A percentile compares a stretch with the other conserved stretches of the same genome.
Evolutionary conservation across 2,329 filamentous ascomycete species (phyloP).

Genomic region (Coniella lustricola): DNA sequence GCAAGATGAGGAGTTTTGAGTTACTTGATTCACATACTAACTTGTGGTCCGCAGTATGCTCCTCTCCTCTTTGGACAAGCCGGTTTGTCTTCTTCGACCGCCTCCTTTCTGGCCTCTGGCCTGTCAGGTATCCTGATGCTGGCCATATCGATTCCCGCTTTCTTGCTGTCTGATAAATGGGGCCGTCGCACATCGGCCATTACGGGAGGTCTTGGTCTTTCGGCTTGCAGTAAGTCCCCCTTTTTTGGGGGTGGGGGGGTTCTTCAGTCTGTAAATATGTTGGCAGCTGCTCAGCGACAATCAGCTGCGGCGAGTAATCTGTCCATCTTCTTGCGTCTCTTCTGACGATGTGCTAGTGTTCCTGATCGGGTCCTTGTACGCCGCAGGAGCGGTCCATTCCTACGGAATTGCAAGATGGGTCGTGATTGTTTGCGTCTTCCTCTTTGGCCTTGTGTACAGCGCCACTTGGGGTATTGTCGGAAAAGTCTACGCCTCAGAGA

Average conservation of each 20-base stretch:
- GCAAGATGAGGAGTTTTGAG: no score
- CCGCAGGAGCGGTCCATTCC: slow-evolving; percentile 33
- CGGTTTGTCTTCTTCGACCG: slow-evolving; percentile 44
- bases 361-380: slow-evolving; percentile 47
- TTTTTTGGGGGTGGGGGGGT: no score
- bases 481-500: slow-evolving; percentile 52
- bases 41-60: slow-evolving; percentile 39
- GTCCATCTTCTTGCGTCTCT: not conserved
- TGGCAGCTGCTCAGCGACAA: not conserved
- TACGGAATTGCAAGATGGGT: slow-evolving; percentile 39
- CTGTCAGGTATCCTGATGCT: slow-evolving; percentile 54
- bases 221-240: slow-evolving; percentile 27
- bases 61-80: slow-evolving; percentile 54
- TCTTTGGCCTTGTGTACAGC: slow-evolving; percentile 40
- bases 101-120: slow-evolving; percentile 54
- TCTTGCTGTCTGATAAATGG: slow-evolving; percentile 50
- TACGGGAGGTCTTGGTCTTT: slow-evolving; percentile 43
- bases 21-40: no score
- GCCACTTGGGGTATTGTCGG: slow-evolving; percentile 47
- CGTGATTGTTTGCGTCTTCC: slow-evolving; percentile 42
- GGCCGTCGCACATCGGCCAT: slow-evolving; percentile 48
- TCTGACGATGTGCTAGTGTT: slow-evolving; percentile 29
- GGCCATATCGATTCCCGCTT: slow-evolving; percentile 47
- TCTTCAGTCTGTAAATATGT: no score
- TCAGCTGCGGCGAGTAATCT: no score